Evolutionary conservation across 73 alveolate species (phyloP), one percentile per base, ranked within the genome.

Genomic region (Paramecium biaurelia): DNA sequence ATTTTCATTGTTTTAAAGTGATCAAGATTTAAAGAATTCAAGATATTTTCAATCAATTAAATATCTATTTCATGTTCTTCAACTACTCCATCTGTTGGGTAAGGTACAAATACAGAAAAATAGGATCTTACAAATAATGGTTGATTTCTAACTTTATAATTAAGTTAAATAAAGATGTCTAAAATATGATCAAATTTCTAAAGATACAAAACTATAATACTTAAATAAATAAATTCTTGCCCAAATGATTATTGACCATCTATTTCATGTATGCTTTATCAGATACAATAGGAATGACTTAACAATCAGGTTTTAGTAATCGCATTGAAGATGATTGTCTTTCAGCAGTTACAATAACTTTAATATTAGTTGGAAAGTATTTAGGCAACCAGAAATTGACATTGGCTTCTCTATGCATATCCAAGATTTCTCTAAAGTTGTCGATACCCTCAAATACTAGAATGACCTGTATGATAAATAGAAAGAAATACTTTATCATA

Each of bases 371-470:
- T 24, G 98, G 98, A 63, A 93, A 95, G 15, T 94, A 89, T 92
- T 93, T 89, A 7, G 98, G 98, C 32, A 95, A 70, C 98, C 98
- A 95, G 67, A 93, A 89, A 12, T 89, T 57, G 15, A 89, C 98
- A 26, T 95, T 95, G 5, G 98, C 95, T 74, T 95, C 98, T 59
- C 94, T 93, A 23, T 74, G 74, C 18, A 79, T 59, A 34, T 87
- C 92, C 30, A 49, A 15, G 74, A 76, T 84, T 23, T 95, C 97
- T 53, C 92, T 86, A 86, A 95, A 95, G 21, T 92, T 85, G 49
- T 95, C 98, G 56, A 93, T 70, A 9, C 98, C 98, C 23, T 95
- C 98, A 35, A 95, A 57, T 24, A 95, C 93, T 15, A 95, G 20
- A 12, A 95, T 93, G 12, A 95, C 92, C 93, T 79, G 10, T 20